These are phyloP conservation scores for Pestalotiopsis sp. DNA, from an alignment of 2,329 filamentous ascomycete genomes.

Conservation along the genomic window DNA sequence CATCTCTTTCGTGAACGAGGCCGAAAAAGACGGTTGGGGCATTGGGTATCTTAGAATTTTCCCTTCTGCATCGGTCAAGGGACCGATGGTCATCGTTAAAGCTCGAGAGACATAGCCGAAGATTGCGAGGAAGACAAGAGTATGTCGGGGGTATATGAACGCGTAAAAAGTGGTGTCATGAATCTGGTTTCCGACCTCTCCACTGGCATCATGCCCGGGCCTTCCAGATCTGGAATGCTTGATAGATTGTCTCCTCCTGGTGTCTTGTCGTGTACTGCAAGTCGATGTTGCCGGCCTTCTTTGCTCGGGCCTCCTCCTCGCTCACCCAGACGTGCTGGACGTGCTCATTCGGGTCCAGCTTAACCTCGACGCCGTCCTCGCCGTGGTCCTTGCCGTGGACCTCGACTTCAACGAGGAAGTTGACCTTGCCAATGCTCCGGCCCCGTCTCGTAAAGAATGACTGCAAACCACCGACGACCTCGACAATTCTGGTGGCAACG, in stretches of 20 bases:
- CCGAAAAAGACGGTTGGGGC: conserved; percentile 5
- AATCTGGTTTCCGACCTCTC: not conserved
- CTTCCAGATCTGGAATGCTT: conserved; percentile 27
- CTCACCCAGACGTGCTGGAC: conserved; percentile 33
- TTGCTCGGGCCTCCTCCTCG: conserved; percentile 31
- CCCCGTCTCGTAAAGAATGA: conserved; percentile 23
- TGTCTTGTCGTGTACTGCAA: conserved; percentile 27
- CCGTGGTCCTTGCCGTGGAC: conserved; percentile 16
- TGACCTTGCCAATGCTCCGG: conserved; percentile 29
- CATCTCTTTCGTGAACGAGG: not conserved
- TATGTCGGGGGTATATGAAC: not conserved
- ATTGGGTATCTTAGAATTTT: conserved; percentile 4
- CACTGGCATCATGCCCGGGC: not conserved
- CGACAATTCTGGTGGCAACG: conserved; percentile 19
- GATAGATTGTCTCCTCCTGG: conserved; percentile 25
- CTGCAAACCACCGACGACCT: conserved; percentile 23
- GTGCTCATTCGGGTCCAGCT: conserved; percentile 36
- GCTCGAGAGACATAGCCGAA: not conserved
- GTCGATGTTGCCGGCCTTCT: conserved; percentile 23
- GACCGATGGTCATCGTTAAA: not conserved
- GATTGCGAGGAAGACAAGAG: not conserved
- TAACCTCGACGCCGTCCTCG: conserved; percentile 20
- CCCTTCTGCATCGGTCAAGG: conserved; percentile 6
- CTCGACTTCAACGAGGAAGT: conserved; percentile 31
- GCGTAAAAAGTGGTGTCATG: not conserved